Percentiles rank a stretch among this genome's conserved stretches.
Conservation (phyloP, 257 asterid species). For the Rehmannia glutinosa region DNA sequence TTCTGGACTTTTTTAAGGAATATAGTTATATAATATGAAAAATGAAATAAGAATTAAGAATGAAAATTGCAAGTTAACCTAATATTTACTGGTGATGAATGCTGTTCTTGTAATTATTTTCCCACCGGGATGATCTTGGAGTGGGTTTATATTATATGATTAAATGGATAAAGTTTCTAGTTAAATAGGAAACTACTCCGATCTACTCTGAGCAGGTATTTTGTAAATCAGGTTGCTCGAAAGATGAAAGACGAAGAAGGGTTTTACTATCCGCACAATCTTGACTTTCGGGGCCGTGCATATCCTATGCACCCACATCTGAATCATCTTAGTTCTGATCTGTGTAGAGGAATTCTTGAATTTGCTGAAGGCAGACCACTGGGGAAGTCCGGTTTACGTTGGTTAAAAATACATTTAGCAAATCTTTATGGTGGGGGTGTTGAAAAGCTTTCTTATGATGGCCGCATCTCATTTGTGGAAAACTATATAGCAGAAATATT, state of each 20-base stretch:
- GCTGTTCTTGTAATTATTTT: background rate
- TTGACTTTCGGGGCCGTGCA: constrained; percentile 98
- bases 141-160: background rate
- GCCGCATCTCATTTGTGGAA: constrained; percentile 79
- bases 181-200: background rate
- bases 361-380: constrained; percentile 91
- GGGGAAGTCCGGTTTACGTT: constrained; percentile 76
- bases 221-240: constrained; percentile 77
- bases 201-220: constrained; percentile 21
- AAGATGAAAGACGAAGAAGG: constrained; percentile 94
- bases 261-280: constrained; percentile 94
- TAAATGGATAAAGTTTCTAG: background rate
- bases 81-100: background rate
- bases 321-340: constrained; percentile 91
- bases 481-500: constrained; percentile 63
- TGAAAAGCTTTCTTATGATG: constrained; percentile 84
- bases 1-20: background rate
- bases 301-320: constrained; percentile 98
- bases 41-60: background rate
- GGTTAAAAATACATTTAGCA: constrained; percentile 93
- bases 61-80: background rate
- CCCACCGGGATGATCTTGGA: background rate
- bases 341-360: constrained; percentile 94
- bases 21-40: background rate
- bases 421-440: constrained; percentile 87